phyloP scores from a whole-genome alignment of 768 basidiomycete species.

The Auriscalpium microsporum region DNA sequence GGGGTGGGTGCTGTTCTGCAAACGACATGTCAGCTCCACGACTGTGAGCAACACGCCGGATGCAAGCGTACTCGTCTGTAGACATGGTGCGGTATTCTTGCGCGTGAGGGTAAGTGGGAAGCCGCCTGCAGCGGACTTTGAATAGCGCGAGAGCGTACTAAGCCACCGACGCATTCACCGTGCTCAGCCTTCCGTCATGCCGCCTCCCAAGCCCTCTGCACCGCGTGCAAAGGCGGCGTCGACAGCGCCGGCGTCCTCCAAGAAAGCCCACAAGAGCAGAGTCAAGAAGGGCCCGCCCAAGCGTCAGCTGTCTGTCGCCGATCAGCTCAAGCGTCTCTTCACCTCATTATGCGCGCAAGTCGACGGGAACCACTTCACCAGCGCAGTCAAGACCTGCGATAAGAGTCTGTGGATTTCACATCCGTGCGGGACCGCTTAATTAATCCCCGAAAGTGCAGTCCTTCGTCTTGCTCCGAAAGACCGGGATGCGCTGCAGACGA shows the following conservation, averaged over 20 bases:
- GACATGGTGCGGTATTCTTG: slow-evolving; percentile 7
- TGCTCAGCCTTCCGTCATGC: not conserved
- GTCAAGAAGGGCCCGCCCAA: slow-evolving; percentile 22
- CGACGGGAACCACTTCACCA: slow-evolving; percentile 79
- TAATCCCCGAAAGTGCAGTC: slow-evolving; percentile 36
- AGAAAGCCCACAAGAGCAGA: not conserved
- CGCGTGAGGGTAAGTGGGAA: slow-evolving; percentile 4
- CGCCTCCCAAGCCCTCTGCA: not conserved
- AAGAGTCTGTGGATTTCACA: slow-evolving; percentile 53
- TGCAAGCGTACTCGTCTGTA: slow-evolving; percentile 13
- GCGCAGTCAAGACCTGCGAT: slow-evolving; percentile 87
- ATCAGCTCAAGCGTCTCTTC: slow-evolving; percentile 52
- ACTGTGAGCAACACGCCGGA: not conserved
- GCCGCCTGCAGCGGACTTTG: slow-evolving; percentile 5
- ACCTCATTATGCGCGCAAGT: slow-evolving; percentile 80
- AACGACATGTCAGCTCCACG: slow-evolving; percentile 11
- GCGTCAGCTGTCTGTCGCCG: slow-evolving; percentile 23
- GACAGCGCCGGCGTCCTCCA: not conserved
- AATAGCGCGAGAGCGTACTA: slow-evolving; percentile 2
- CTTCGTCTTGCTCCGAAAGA: slow-evolving; percentile 59
- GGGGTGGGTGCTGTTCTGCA: slow-evolving; percentile 1
- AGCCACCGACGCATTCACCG: not conserved
- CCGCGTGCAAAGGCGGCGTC: not conserved
- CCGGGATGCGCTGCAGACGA: slow-evolving; percentile 69
- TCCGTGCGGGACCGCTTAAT: not conserved